Percentiles rank a stretch among this genome's conserved stretches.
phyloP scores from a whole-genome alignment of 2,329 filamentous ascomycete genomes.

The Fusarium albidum region DNA sequence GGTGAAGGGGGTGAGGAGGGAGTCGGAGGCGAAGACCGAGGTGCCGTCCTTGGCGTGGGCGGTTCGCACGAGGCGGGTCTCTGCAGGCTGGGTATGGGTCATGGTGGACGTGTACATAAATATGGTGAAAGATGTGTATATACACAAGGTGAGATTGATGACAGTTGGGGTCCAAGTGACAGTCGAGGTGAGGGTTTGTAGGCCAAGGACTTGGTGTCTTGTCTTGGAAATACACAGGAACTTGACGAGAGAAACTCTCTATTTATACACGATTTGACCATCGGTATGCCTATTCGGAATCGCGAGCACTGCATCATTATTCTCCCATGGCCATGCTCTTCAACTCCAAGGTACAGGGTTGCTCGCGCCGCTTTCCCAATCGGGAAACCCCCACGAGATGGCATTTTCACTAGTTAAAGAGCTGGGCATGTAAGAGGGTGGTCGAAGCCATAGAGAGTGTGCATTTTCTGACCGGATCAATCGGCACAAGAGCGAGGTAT shows the following conservation, averaged over 20 bases:
- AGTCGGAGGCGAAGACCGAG: slow-evolving; percentile 17
- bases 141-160: background rate
- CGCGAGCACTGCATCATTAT: slow-evolving; percentile 2
- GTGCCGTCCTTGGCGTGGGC: slow-evolving; percentile 5
- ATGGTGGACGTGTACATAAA: too few species aligned
- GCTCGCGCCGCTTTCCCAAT: slow-evolving; percentile 26
- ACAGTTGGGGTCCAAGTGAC: background rate
- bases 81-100: background rate
- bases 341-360: slow-evolving; percentile 18
- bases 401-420: background rate
- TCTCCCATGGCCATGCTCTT: background rate
- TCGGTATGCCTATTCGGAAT: background rate
- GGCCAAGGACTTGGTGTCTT: background rate
- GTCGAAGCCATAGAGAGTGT: too few species aligned
- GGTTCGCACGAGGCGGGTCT: slow-evolving; percentile 12
- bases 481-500: too few species aligned
- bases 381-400: slow-evolving; percentile 22
- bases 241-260: background rate
- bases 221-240: background rate
- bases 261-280: slow-evolving; percentile 5
- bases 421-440: too few species aligned
- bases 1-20: slow-evolving; percentile 5
- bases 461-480: too few species aligned
- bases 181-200: background rate
- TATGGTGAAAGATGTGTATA: too few species aligned